Evolutionary conservation across 495 filamentous ascomycete species (phyloP).

Genomic region (Hypoxylon trugodes): DNA sequence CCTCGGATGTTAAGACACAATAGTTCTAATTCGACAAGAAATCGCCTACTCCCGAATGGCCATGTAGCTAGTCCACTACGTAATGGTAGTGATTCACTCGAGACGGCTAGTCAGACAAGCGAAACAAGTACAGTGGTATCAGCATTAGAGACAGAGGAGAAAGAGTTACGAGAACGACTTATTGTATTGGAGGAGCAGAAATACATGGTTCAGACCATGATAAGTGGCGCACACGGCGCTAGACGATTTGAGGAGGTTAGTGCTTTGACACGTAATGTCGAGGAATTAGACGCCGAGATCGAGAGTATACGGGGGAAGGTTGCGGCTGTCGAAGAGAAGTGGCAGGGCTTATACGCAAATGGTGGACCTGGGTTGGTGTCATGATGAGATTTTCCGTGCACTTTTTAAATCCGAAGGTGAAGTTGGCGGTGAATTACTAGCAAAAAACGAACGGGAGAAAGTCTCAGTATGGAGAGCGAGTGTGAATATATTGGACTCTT

Average conservation of each 20-base stretch:
- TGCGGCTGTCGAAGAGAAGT: conserved; percentile 61
- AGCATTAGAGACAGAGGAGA: conserved; percentile 84
- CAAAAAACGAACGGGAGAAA: background rate
- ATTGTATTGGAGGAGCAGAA: conserved; percentile 95
- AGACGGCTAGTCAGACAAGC: conserved; percentile 67
- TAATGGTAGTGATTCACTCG: conserved; percentile 56
- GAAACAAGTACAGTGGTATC: conserved; percentile 71
- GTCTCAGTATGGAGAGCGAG: background rate
- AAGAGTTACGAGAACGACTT: conserved; percentile 79
- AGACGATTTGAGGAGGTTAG: conserved; percentile 91
- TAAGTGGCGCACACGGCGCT: conserved; percentile 78
- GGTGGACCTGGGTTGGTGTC: conserved; percentile 21
- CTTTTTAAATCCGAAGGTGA: background rate
- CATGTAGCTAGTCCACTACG: conserved; percentile 52
- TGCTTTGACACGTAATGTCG: conserved; percentile 79
- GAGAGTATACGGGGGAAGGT: conserved; percentile 67
- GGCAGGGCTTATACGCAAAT: conserved; percentile 57
- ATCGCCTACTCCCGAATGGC: conserved; percentile 48
- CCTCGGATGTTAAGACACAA: conserved; percentile 82
- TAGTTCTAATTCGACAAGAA: conserved; percentile 48
- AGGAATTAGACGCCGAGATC: conserved; percentile 87
- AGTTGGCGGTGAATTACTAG: background rate
- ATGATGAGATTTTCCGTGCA: background rate
- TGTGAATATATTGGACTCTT: background rate
- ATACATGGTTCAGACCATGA: conserved; percentile 91